Percentiles rank a stretch among this genome's conserved stretches.
phyloP scores from a whole-genome alignment of 164 flowering plant species.

The Liriodendron chinense region DNA sequence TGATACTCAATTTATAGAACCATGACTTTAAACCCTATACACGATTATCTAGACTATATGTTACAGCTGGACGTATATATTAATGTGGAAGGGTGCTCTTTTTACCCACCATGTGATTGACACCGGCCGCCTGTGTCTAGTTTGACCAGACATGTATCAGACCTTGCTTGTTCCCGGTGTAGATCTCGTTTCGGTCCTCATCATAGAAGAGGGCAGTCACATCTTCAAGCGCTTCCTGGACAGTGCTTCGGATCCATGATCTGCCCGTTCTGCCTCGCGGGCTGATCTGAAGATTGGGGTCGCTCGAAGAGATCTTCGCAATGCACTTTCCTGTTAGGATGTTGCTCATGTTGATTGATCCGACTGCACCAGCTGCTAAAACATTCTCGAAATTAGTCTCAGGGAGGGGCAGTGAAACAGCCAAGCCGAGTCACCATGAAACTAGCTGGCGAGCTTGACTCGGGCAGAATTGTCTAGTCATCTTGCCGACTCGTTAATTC shows the following conservation, averaged over 20 bases:
- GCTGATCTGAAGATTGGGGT: slow-evolving; percentile 17
- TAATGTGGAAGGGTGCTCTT: neutral
- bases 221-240: slow-evolving; percentile 30
- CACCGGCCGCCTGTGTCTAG: slow-evolving; percentile 4
- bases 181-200: slow-evolving; percentile 33
- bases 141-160: slow-evolving; percentile 33
- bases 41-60: neutral
- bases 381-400: neutral
- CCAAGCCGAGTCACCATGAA: no score
- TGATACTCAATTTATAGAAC: neutral
- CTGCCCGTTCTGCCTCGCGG: slow-evolving; percentile 1
- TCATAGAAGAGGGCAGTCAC: slow-evolving; percentile 31
- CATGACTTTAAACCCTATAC: neutral
- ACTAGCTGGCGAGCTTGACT: no score
- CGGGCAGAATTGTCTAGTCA: no score
- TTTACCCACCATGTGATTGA: neutral
- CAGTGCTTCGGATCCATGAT: slow-evolving; percentile 21
- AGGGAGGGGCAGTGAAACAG: no score
- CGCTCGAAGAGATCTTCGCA: slow-evolving; percentile 24
- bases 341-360: slow-evolving; percentile 37
- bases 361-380: slow-evolving; percentile 22
- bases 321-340: slow-evolving; percentile 37
- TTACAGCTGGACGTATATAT: neutral
- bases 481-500: no score
- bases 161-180: slow-evolving; percentile 31